Evolutionary conservation across 208 protist genomes (phyloP), one percentile per base, ranked within the genome.

Genomic region (Sergeia podlipaevii): DNA sequence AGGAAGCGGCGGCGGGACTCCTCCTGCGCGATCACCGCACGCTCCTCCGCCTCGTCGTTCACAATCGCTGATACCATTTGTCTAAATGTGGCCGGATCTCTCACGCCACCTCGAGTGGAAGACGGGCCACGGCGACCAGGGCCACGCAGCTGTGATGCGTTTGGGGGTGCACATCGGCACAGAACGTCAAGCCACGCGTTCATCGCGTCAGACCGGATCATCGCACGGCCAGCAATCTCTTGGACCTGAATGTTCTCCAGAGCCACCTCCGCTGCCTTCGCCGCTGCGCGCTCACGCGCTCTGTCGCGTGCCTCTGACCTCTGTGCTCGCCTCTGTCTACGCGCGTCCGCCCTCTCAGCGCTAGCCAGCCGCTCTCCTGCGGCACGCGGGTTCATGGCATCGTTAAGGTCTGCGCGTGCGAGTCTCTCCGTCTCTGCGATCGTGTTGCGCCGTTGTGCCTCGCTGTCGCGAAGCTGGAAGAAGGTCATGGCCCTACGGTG

Each of bases 201-300:
- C 82, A 86, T 79, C 32, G 77, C 82, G 48, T 84, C 68, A 27
- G 77, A 72, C 11, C 61, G 51, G 26, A 86, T 43, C 15, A 74
- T 62, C 15, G 80, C 70, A 32, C 82, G 77, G 26, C 61, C 77
- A 29, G 73, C 69, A 11, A 49, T 57, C 64, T 90, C 82, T 42
- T 81, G 78, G 1, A 63, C 58, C 6, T 76, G 23, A 20, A 86
- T 37, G 23, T 76, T 62, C 4, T 67, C 69, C 37, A 90, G 15
- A 4, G 62, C 68, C 10, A 71, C 65, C 38, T 29, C 45, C 1
- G 17, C 11, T 53, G 29, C 20, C 20, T 55, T 8, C 36, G 28
- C 49, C 49, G 60, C 18, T 54, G n/a, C 18, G 52, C 49, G 0
- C 30, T 30, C 13, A 54, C 55, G 28, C 65, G 28, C 4, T 3